Evolutionary conservation across 2,329 filamentous ascomycete species (phyloP).

Genomic region (Bipolaris zeicola): DNA sequence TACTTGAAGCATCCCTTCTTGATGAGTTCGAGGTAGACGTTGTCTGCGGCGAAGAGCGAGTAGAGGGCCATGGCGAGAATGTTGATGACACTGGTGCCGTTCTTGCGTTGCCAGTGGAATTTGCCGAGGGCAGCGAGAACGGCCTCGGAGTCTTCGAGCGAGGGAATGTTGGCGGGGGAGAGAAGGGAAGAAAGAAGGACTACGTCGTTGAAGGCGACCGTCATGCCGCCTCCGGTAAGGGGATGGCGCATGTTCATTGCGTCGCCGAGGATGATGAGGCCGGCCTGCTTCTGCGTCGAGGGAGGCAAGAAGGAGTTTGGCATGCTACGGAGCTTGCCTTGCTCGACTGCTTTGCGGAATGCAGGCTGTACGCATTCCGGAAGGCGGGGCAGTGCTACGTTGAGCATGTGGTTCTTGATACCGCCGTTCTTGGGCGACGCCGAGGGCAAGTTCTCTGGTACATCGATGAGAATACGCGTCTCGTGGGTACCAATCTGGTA

Average conservation of each 20-base stretch:
- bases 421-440: slow-evolving; percentile 78
- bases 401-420: slow-evolving; percentile 80
- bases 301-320: slow-evolving; percentile 94
- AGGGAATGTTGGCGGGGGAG: slow-evolving; percentile 68
- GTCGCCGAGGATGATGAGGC: slow-evolving; percentile 84
- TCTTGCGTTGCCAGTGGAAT: slow-evolving; percentile 90
- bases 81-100: slow-evolving; percentile 86
- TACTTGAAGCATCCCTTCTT: slow-evolving; percentile 92
- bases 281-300: slow-evolving; percentile 70
- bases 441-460: slow-evolving; percentile 76
- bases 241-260: slow-evolving; percentile 99
- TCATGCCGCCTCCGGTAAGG: slow-evolving; percentile 96
- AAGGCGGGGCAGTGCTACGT: slow-evolving; percentile 78
- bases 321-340: slow-evolving; percentile 84
- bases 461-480: slow-evolving; percentile 86
- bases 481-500: slow-evolving; percentile 98
- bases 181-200: slow-evolving; percentile 77
- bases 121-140: slow-evolving; percentile 71
- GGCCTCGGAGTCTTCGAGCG: slow-evolving; percentile 68
- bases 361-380: slow-evolving; percentile 73
- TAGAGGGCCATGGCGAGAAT: slow-evolving; percentile 97
- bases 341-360: slow-evolving; percentile 75
- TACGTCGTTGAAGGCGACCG: slow-evolving; percentile 92
- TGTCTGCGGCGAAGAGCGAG: slow-evolving; percentile 83
- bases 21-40: slow-evolving; percentile 67